A percentile compares a stretch with the other conserved stretches of the same genome.
phyloP scores from a whole-genome alignment of 371 early-diverging fungal species.

The Gilbertella persicaria region DNA sequence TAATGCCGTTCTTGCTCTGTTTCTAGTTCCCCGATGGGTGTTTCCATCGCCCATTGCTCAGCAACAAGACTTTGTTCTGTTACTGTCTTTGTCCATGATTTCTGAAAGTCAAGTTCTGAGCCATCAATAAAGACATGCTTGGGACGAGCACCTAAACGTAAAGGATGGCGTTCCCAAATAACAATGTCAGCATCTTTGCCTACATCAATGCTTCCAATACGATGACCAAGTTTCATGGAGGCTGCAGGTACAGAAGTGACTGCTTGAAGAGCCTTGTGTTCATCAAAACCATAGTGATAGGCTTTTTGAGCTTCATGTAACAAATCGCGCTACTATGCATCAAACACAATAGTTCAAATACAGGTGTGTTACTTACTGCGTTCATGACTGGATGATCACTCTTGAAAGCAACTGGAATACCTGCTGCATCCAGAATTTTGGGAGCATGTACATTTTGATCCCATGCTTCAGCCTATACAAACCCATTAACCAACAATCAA shows the following conservation, averaged over 20 bases:
- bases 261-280: constrained; percentile 62
- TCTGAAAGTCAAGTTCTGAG: constrained; percentile 47
- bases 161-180: constrained; percentile 72
- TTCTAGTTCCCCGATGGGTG: not conserved
- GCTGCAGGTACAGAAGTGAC: constrained; percentile 79
- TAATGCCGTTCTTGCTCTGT: constrained; percentile 11
- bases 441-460: constrained; percentile 67
- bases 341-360: not conserved
- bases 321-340: constrained; percentile 53
- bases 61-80: constrained; percentile 14
- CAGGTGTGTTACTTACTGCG: constrained; percentile 54
- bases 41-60: constrained; percentile 4
- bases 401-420: constrained; percentile 80
- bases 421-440: constrained; percentile 66
- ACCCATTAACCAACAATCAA: no score
- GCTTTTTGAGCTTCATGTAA: constrained; percentile 80
- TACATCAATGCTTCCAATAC: constrained; percentile 68
- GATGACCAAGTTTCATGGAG: constrained; percentile 67
- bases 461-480: constrained; percentile 66
- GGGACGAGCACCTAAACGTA: constrained; percentile 78
- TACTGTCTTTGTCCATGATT: constrained; percentile 35
- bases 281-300: constrained; percentile 75
- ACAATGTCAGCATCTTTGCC: constrained; percentile 87
- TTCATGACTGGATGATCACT: constrained; percentile 83
- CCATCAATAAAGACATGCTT: constrained; percentile 80